phyloP scores from a whole-genome alignment of 371 early-diverging fungal species.

The Funneliformis caledonium region DNA sequence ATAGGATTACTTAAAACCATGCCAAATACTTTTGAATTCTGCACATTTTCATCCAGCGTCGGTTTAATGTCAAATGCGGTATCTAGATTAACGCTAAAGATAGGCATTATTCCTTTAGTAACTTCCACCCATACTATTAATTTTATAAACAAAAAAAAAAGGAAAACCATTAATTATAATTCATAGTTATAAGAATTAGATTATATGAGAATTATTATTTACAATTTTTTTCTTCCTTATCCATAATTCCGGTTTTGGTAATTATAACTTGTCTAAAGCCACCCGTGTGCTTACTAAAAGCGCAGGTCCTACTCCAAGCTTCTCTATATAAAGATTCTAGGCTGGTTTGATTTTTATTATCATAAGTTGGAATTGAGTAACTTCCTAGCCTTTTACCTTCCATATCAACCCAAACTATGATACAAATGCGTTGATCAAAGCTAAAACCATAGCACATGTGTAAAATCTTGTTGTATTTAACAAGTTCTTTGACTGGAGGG shows the following conservation, averaged over 20 bases:
- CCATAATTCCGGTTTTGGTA: slow-evolving; percentile 41
- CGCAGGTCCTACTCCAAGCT: not conserved
- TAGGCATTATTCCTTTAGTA: not conserved
- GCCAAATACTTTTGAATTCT: slow-evolving; percentile 20
- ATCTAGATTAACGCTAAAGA: slow-evolving; percentile 18
- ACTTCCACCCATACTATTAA: slow-evolving; percentile 26
- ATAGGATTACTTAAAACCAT: slow-evolving; percentile 38
- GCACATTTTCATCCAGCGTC: not conserved
- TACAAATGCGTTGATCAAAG: slow-evolving; percentile 60
- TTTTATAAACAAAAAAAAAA: too few relatives aligned
- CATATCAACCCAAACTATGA: slow-evolving; percentile 50
- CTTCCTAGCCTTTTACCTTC: slow-evolving; percentile 4
- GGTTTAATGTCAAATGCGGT: not conserved
- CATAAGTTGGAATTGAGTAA: not conserved
- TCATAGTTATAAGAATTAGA: not conserved
- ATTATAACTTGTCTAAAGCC: not conserved
- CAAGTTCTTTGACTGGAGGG: slow-evolving; percentile 24
- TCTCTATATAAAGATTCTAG: not conserved
- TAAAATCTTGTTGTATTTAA: slow-evolving; percentile 46
- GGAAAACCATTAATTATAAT: not conserved
- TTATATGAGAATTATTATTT: not conserved
- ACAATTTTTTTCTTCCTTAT: slow-evolving; percentile 12
- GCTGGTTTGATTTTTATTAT: not conserved
- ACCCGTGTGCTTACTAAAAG: not conserved
- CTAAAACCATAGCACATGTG: slow-evolving; percentile 66